A percentile compares a stretch with the other conserved stretches of the same genome.
Conservation (phyloP, 2,329 filamentous ascomycete genomes). For the Diaporthe ilicicola region DNA sequence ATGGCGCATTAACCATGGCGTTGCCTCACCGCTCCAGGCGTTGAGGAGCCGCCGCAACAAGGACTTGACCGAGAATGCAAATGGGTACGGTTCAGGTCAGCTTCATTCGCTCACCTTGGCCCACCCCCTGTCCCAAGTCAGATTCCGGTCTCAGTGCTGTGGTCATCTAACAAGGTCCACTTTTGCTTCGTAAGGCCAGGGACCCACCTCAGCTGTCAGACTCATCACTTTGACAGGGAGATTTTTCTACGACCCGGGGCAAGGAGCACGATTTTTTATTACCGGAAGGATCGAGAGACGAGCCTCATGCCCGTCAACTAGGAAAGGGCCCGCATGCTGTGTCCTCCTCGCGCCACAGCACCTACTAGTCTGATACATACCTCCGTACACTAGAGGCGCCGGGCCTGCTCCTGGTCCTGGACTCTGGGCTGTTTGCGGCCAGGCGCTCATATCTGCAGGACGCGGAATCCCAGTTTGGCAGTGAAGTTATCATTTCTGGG, state of each 20-base stretch:
- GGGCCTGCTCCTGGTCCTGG: background rate
- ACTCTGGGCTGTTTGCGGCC: background rate
- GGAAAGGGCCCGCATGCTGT: conserved; percentile 9
- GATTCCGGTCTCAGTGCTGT: conserved; percentile 24
- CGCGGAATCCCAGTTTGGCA: conserved; percentile 15
- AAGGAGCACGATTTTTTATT: conserved; percentile 9
- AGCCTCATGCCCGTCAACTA: conserved; percentile 14
- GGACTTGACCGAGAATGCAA: conserved; percentile 32
- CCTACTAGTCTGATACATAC: no score
- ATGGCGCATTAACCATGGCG: conserved; percentile 2
- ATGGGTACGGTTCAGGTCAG: conserved; percentile 27
- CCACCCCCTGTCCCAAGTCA: conserved; percentile 27
- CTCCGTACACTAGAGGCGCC: background rate
- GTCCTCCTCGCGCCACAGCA: background rate
- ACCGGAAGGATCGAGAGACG: conserved; percentile 16
- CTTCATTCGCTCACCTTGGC: conserved; percentile 33
- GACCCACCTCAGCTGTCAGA: conserved; percentile 29
- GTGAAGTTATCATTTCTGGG: conserved; percentile 9
- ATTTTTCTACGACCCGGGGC: background rate
- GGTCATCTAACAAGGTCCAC: conserved; percentile 20
- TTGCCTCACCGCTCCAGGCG: conserved; percentile 29
- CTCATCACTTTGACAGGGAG: conserved; percentile 19
- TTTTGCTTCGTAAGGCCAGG: conserved; percentile 26
- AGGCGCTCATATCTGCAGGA: conserved; percentile 3
- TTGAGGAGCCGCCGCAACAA: conserved; percentile 22